Conservation (phyloP, 495 filamentous ascomycete genomes). For the Evansstolkia leycettana region DNA sequence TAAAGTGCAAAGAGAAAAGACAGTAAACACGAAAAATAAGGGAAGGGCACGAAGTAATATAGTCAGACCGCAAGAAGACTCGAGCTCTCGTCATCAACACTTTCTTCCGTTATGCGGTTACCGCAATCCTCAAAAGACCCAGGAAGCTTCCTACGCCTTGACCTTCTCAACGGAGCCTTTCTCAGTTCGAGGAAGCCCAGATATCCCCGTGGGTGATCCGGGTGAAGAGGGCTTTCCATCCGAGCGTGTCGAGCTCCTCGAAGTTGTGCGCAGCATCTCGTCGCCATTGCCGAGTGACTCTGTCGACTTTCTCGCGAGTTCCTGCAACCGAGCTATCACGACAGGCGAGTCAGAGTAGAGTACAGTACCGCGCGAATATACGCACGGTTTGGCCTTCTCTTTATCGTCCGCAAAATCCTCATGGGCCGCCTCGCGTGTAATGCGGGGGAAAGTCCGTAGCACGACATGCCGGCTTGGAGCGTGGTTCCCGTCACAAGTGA, state of each 20-base stretch:
- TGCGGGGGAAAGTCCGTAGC: constrained; percentile 42
- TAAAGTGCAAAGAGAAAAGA: too few species aligned
- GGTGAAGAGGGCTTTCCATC: too few species aligned
- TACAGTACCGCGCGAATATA: constrained; percentile 39
- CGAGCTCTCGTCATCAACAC: too few species aligned
- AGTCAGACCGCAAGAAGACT: too few species aligned
- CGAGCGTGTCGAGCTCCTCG: constrained; percentile 3
- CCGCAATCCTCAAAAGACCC: too few species aligned
- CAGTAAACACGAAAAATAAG: too few species aligned
- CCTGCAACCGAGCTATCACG: constrained; percentile 35
- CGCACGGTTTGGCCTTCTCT: constrained; percentile 27
- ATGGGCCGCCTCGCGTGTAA: constrained; percentile 43
- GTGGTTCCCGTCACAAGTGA: constrained; percentile 6
- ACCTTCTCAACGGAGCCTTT: too few species aligned
- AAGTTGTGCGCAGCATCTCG: constrained; percentile 9
- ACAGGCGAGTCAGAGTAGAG: constrained; percentile 44
- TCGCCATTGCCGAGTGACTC: constrained; percentile 16
- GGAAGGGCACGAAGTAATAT: too few species aligned
- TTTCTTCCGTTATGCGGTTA: too few species aligned
- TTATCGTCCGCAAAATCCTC: constrained; percentile 34
- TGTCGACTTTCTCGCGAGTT: constrained; percentile 29
- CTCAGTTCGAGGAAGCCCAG: too few species aligned
- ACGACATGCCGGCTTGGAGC: constrained; percentile 31
- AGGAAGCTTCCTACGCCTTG: too few species aligned
- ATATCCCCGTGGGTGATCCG: too few species aligned